Conservation (phyloP, 108 stramenopile species). For the Skeletonema grethae region DNA sequence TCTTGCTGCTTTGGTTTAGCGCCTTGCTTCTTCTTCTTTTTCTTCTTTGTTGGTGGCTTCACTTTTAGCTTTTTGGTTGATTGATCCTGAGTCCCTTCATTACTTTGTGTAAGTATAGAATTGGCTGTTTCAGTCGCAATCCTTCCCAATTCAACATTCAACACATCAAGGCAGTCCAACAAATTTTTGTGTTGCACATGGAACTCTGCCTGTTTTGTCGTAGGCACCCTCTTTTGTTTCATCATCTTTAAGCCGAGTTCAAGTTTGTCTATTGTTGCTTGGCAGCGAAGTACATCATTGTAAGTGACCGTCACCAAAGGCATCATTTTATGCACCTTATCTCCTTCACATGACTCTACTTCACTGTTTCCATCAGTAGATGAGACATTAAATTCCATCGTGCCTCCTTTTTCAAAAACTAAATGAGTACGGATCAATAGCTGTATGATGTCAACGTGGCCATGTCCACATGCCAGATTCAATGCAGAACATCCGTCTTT, state of each 20-base stretch:
- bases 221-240: background rate
- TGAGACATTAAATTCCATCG: background rate
- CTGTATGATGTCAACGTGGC: conserved; percentile 43
- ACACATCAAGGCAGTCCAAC: conserved; percentile 20
- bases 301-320: conserved; percentile 29
- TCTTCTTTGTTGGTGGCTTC: conserved; percentile 30
- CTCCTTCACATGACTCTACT: background rate
- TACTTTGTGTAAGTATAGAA: conserved; percentile 15
- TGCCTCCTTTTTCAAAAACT: background rate
- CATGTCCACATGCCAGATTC: conserved; percentile 55
- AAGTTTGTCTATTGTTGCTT: conserved; percentile 26
- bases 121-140: conserved; percentile 8
- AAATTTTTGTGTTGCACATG: conserved; percentile 14
- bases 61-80: conserved; percentile 12
- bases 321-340: background rate
- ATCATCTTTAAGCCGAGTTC: conserved; percentile 27
- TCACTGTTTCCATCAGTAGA: background rate
- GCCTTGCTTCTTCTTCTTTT: conserved; percentile 4
- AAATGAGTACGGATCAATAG: conserved; percentile 29
- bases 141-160: conserved; percentile 18
- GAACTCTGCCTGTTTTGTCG: conserved; percentile 9
- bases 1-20: background rate
- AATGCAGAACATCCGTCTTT: conserved; percentile 29
- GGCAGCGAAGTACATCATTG: conserved; percentile 37
- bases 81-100: background rate